Conservation (phyloP, 352 stramenopile species). For the Globisporangium irregulare region DNA sequence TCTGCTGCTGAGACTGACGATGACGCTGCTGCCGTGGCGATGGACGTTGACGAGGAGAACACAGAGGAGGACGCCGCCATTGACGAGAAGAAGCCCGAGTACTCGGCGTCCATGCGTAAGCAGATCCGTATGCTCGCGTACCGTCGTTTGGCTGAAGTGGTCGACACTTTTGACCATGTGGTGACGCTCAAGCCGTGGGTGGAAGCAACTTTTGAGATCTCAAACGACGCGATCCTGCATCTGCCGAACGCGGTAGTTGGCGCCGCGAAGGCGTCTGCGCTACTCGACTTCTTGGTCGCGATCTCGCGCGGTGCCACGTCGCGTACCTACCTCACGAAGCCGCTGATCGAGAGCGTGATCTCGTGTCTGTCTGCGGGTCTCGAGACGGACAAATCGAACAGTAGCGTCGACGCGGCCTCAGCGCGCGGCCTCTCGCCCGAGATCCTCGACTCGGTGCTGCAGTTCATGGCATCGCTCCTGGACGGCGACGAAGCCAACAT, state of each 20-base stretch:
- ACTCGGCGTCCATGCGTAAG: slow-evolving; percentile 61
- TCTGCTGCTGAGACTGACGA: slow-evolving; percentile 8
- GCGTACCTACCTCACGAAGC: slow-evolving; percentile 34
- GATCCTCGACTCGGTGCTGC: slow-evolving; percentile 65
- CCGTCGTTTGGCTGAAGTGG: slow-evolving; percentile 65
- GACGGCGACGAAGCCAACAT: slow-evolving; percentile 55
- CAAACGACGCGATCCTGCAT: slow-evolving; percentile 56
- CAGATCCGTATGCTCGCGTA: slow-evolving; percentile 80
- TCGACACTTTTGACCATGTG: slow-evolving; percentile 77
- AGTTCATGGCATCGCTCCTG: slow-evolving; percentile 78
- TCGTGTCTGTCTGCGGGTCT: slow-evolving; percentile 66
- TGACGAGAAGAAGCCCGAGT: slow-evolving; percentile 18
- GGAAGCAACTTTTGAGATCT: slow-evolving; percentile 37
- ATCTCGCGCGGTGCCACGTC: slow-evolving; percentile 45
- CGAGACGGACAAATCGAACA: slow-evolving; percentile 13
- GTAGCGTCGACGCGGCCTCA: slow-evolving; percentile 20
- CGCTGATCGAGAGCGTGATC: slow-evolving; percentile 51
- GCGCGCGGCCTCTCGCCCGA: slow-evolving; percentile 56
- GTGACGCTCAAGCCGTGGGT: slow-evolving; percentile 69
- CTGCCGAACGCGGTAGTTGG: slow-evolving; percentile 71
- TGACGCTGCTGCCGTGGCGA: slow-evolving; percentile 12
- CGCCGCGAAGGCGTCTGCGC: slow-evolving; percentile 66
- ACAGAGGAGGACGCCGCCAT: slow-evolving; percentile 23
- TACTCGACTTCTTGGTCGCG: slow-evolving; percentile 73
- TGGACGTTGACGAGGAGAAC: slow-evolving; percentile 23